A percentile compares a stretch with the other conserved stretches of the same genome.
These are phyloP conservation scores for Elsinoe necatrix DNA, from an alignment of 2,329 filamentous ascomycete genomes.

Conservation along the genomic window DNA sequence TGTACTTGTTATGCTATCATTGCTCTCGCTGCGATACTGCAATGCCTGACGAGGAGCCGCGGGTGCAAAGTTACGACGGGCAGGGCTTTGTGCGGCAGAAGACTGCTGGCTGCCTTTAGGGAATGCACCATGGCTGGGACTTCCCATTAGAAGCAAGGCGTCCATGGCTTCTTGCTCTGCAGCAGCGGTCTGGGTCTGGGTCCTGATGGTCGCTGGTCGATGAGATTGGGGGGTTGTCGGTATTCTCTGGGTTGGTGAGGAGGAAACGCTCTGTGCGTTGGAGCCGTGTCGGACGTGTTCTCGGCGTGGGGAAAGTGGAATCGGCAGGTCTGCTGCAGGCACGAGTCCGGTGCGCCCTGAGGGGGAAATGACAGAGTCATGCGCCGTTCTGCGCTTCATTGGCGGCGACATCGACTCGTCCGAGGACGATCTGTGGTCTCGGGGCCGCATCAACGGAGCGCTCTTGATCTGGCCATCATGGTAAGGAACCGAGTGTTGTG, in stretches of 20 bases:
- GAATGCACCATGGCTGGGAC: slow-evolving; percentile 13
- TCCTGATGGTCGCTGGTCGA: slow-evolving; percentile 49
- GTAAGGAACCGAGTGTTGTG: slow-evolving; percentile 23
- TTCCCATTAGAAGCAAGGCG: slow-evolving; percentile 69
- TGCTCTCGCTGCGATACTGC: slow-evolving; percentile 15
- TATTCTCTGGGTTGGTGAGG: slow-evolving; percentile 12
- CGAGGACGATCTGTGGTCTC: slow-evolving; percentile 3
- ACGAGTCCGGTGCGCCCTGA: slow-evolving; percentile 13
- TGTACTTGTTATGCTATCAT: not conserved
- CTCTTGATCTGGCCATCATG: slow-evolving; percentile 13
- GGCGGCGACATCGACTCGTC: slow-evolving; percentile 23
- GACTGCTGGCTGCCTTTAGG: slow-evolving; percentile 10
- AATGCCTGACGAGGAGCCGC: not conserved
- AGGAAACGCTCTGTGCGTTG: slow-evolving; percentile 6
- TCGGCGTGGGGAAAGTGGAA: slow-evolving; percentile 17
- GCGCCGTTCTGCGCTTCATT: slow-evolving; percentile 28
- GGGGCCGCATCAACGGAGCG: not conserved
- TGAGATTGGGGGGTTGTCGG: slow-evolving; percentile 22
- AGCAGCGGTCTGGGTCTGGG: slow-evolving; percentile 59
- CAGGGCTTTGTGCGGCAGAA: slow-evolving; percentile 11
- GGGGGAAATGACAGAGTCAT: slow-evolving; percentile 18
- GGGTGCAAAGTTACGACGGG: not conserved
- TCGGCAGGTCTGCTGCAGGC: slow-evolving; percentile 23
- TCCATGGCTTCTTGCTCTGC: slow-evolving; percentile 74
- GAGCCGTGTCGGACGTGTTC: slow-evolving; percentile 13